phyloP scores from a whole-genome alignment of 2,329 filamentous ascomycete species.

The Sarocladiaceae sp. region DNA sequence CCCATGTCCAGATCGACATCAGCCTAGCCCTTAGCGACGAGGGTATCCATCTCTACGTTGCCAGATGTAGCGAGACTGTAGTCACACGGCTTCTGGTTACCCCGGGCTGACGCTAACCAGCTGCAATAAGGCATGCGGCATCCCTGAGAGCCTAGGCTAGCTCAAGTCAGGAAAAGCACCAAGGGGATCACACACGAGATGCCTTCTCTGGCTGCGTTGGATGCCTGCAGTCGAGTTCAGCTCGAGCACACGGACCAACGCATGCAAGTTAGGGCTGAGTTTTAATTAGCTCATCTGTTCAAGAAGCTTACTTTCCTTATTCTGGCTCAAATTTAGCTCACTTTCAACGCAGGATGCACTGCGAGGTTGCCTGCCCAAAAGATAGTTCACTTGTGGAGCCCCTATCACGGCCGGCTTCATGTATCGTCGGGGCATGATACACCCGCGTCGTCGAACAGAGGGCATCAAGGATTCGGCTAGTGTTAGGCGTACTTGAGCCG shows the following conservation, averaged over 20 bases:
- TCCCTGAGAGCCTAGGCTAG: too few species aligned
- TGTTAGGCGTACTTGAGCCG: neutral
- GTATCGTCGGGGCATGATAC: too few species aligned
- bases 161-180: neutral
- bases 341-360: too few species aligned
- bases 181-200: neutral
- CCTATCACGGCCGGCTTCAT: neutral
- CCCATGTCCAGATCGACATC: neutral
- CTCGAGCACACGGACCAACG: neutral
- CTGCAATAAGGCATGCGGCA: too few species aligned
- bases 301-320: neutral
- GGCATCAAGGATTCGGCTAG: neutral
- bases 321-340: neutral
- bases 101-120: slow-evolving; percentile 2
- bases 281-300: neutral
- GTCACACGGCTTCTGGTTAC: neutral
- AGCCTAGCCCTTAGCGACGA: neutral
- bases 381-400: neutral
- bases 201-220: neutral
- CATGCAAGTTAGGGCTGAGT: neutral
- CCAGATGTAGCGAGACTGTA: neutral
- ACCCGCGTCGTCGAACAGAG: too few species aligned
- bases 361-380: neutral
- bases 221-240: slow-evolving; percentile 3
- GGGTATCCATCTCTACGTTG: neutral